Conservation (phyloP, 345 rosid genomes). For the Balakata baccata region DNA sequence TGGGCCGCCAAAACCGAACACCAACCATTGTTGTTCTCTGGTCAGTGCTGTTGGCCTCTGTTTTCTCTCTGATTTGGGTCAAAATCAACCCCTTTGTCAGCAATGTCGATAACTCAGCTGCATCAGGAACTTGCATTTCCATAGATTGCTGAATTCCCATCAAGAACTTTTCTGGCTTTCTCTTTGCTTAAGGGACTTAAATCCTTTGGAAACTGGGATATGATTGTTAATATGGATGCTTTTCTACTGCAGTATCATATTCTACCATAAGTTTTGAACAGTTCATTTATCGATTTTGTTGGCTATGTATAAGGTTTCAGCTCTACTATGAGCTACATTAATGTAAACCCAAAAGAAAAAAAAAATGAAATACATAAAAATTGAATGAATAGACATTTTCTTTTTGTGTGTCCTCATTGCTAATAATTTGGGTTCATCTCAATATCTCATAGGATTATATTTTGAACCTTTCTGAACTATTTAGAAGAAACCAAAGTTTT, state of each 20-base stretch:
- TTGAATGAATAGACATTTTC: not conserved
- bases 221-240: constrained; percentile 8
- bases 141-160: constrained; percentile 64
- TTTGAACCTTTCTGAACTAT: not conserved
- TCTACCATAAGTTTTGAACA: constrained; percentile 19
- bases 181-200: not conserved
- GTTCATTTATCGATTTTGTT: not conserved
- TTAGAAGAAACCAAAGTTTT: too few relatives aligned
- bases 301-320: not conserved
- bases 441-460: not conserved
- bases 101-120: constrained; percentile 22
- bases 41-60: constrained; percentile 93
- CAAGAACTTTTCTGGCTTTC: not conserved
- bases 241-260: not conserved
- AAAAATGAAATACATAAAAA: not conserved
- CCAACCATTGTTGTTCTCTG: constrained; percentile 93
- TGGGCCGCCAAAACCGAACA: constrained; percentile 96
- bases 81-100: constrained; percentile 77
- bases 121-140: constrained; percentile 58
- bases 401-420: not conserved
- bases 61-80: too few relatives aligned
- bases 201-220: not conserved
- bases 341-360: not conserved
- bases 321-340: not conserved
- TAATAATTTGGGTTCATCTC: not conserved